These are phyloP conservation scores for Pichia sp. DNA, from an alignment of 1,139 yeast species.

Conservation along the genomic window DNA sequence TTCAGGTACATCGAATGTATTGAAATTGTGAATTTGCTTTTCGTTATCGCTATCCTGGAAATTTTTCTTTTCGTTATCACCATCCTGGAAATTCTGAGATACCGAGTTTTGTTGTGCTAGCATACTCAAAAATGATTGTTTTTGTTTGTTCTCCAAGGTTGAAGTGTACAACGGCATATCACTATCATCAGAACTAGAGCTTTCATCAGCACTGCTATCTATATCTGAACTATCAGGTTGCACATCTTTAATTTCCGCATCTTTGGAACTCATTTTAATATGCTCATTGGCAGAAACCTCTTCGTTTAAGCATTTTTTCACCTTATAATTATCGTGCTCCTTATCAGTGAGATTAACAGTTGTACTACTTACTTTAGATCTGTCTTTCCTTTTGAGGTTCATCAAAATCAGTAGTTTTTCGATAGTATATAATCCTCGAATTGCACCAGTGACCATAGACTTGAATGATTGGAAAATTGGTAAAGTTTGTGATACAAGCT, in stretches of 20 bases:
- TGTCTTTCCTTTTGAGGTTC: slow-evolving; percentile 2
- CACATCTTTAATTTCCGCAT: neutral
- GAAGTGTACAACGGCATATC: slow-evolving; percentile 13
- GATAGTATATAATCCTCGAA: slow-evolving; percentile 28
- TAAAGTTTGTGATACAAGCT: slow-evolving; percentile 19
- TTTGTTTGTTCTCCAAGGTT: neutral
- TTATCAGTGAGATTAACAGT: neutral
- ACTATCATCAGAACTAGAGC: slow-evolving; percentile 4
- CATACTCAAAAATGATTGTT: neutral
- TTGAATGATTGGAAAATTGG: slow-evolving; percentile 24
- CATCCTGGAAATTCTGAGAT: neutral
- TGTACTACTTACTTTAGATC: neutral
- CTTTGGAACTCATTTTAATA: neutral
- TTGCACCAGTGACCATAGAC: slow-evolving; percentile 27
- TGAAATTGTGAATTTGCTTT: neutral
- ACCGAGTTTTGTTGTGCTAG: neutral
- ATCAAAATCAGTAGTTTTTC: slow-evolving; percentile 24
- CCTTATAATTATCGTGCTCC: neutral
- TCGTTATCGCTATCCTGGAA: neutral
- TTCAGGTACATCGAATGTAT: neutral
- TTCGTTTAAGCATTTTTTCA: neutral
- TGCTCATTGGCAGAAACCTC: neutral
- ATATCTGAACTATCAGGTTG: neutral
- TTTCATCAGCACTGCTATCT: neutral
- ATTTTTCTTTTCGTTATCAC: neutral